Evolutionary conservation across 768 basidiomycete species (phyloP).

Genomic region (Tricholoma flavovirens): DNA sequence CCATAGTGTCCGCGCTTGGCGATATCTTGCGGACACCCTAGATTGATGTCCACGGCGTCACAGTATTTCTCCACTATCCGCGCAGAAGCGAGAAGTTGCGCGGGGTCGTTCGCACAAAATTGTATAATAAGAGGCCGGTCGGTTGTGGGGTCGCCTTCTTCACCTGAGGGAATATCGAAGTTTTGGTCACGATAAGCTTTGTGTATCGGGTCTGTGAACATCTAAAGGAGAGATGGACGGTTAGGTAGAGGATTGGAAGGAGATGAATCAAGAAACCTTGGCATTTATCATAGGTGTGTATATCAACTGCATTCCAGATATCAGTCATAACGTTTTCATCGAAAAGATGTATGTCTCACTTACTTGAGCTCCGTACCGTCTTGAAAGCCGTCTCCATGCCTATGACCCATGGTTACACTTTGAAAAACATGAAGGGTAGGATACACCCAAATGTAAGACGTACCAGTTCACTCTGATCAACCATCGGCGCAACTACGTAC

Average conservation of each 20-base stretch:
- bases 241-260: neutral
- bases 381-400: constrained; percentile 86
- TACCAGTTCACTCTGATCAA: constrained; percentile 95
- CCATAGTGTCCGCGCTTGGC: constrained; percentile 86
- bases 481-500: constrained; percentile 95
- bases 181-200: constrained; percentile 53
- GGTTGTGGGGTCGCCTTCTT: constrained; percentile 70
- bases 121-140: constrained; percentile 89
- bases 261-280: constrained; percentile 41
- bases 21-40: constrained; percentile 95
- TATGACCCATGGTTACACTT: constrained; percentile 24
- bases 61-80: constrained; percentile 69
- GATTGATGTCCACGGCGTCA: constrained; percentile 93
- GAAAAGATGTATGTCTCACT: constrained; percentile 11
- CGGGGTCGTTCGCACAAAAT: constrained; percentile 90
- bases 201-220: constrained; percentile 52
- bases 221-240: constrained; percentile 30
- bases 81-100: constrained; percentile 73
- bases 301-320: constrained; percentile 48
- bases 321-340: neutral
- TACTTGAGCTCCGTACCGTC: constrained; percentile 79
- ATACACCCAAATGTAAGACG: constrained; percentile 21
- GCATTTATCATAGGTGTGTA: constrained; percentile 99
- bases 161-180: constrained; percentile 65
- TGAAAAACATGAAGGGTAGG: neutral